phyloP scores from a whole-genome alignment of 139 green algal genomes.

The Nannochloris sp. region DNA sequence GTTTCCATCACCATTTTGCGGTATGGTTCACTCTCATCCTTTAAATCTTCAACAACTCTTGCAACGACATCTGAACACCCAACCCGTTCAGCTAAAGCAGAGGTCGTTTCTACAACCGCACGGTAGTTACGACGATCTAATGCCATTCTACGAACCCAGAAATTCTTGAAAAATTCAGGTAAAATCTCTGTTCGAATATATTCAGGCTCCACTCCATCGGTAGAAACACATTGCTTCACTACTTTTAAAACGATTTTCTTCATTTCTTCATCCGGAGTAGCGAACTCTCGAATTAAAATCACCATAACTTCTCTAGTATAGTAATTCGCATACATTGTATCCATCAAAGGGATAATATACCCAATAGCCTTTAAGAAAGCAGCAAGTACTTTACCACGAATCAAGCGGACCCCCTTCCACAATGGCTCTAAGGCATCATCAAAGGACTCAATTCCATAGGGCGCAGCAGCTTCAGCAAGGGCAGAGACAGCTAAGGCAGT shows the following conservation, averaged over 20 bases:
- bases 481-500: slow-evolving; percentile 87
- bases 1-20: slow-evolving; percentile 95
- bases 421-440: slow-evolving; percentile 97
- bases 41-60: slow-evolving; percentile 96
- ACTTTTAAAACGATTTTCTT: slow-evolving; percentile 99
- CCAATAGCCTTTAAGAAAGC: slow-evolving; percentile 91
- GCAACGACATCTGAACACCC: slow-evolving; percentile 83
- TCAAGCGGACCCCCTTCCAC: slow-evolving; percentile 91
- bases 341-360: slow-evolving; percentile 99
- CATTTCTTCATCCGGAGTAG: slow-evolving; percentile 98
- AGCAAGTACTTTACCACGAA: slow-evolving; percentile 88
- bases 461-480: slow-evolving; percentile 88
- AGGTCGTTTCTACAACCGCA: slow-evolving; percentile 93
- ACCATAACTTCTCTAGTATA: slow-evolving; percentile 98
- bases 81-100: slow-evolving; percentile 77
- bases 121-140: slow-evolving; percentile 92
- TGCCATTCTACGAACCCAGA: slow-evolving; percentile 97
- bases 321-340: slow-evolving; percentile 95
- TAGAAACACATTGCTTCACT: slow-evolving; percentile 95
- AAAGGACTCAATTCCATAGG: slow-evolving; percentile 98
- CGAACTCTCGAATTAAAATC: slow-evolving; percentile 88
- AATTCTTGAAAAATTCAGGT: slow-evolving; percentile 95
- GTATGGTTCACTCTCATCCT: slow-evolving; percentile 98
- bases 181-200: slow-evolving; percentile 86
- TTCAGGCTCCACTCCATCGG: slow-evolving; percentile 90